Evolutionary conservation across 1,139 yeast genomes (phyloP).

Genomic region (Lodderomyces oxycetoniae): DNA sequence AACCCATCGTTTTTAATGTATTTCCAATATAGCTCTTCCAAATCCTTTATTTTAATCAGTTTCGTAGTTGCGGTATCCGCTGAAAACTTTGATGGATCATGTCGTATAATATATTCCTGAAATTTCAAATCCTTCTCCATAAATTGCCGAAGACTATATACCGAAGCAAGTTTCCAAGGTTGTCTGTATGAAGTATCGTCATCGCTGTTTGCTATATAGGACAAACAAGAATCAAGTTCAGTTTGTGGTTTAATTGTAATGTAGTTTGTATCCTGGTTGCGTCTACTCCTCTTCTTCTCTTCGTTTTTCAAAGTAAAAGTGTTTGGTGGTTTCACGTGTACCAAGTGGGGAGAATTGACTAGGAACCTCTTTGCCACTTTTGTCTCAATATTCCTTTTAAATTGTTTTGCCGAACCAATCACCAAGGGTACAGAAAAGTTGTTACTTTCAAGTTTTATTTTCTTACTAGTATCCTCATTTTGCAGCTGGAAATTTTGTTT

Average conservation of each 20-base stretch:
- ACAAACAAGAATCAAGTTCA: slow-evolving; percentile 21
- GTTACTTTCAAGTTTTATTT: slow-evolving; percentile 4
- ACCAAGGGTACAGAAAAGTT: slow-evolving; percentile 20
- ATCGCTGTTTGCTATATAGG: slow-evolving; percentile 17
- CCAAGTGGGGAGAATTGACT: slow-evolving; percentile 38
- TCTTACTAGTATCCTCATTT: slow-evolving; percentile 6
- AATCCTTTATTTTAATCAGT: slow-evolving; percentile 22
- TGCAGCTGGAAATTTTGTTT: slow-evolving; percentile 7
- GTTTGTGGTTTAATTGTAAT: slow-evolving; percentile 21
- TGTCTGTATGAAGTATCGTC: slow-evolving; percentile 21
- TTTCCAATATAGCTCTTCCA: slow-evolving; percentile 46
- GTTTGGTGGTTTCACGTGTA: slow-evolving; percentile 31
- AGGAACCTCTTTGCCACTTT: slow-evolving; percentile 48
- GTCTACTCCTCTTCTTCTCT: slow-evolving; percentile 17
- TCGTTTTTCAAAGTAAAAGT: slow-evolving; percentile 15
- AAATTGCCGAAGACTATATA: slow-evolving; percentile 48
- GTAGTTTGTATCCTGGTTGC: slow-evolving; percentile 19
- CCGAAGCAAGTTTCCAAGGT: slow-evolving; percentile 33
- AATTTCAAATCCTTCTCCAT: slow-evolving; percentile 47
- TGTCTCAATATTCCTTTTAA: slow-evolving; percentile 40
- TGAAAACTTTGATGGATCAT: slow-evolving; percentile 18
- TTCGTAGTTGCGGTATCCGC: slow-evolving; percentile 16
- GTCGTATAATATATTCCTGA: slow-evolving; percentile 29
- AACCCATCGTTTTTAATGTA: slow-evolving; percentile 8
- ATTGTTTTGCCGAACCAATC: slow-evolving; percentile 46